Conservation (phyloP, 306 rosid genomes). For the Trifolium dubium region DNA sequence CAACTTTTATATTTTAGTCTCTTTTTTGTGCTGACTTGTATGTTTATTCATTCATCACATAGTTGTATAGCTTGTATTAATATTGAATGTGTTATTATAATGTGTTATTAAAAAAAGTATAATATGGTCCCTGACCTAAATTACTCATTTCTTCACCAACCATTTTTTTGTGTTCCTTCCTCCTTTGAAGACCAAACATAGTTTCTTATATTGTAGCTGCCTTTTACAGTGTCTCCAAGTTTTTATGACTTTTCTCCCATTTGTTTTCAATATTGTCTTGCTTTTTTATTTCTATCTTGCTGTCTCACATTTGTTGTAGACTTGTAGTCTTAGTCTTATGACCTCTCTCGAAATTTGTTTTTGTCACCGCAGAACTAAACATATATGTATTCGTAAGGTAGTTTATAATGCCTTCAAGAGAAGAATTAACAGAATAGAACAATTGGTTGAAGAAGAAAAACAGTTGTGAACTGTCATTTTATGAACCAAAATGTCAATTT, state of each 20-base stretch:
- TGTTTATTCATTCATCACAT: not conserved
- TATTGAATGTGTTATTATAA: not conserved
- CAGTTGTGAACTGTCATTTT: no score
- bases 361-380: no score
- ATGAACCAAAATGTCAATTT: no score
- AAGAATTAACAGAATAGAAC: no score
- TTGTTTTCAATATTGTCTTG: not conserved
- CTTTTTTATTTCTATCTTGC: not conserved
- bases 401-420: no score
- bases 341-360: no score
- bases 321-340: no score
- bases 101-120: no score
- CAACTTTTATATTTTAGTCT: not conserved
- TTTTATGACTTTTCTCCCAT: not conserved
- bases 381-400: no score
- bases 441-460: no score
- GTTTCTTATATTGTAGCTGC: not conserved
- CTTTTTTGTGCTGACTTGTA: not conserved
- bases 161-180: not conserved
- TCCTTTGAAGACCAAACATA: not conserved
- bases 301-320: not conserved
- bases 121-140: not conserved
- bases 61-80: not conserved
- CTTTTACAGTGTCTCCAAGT: not conserved
- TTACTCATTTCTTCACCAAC: not conserved